Conservation (phyloP, 768 basidiomycete species). For the Tubosaeta brunneosetosa region DNA sequence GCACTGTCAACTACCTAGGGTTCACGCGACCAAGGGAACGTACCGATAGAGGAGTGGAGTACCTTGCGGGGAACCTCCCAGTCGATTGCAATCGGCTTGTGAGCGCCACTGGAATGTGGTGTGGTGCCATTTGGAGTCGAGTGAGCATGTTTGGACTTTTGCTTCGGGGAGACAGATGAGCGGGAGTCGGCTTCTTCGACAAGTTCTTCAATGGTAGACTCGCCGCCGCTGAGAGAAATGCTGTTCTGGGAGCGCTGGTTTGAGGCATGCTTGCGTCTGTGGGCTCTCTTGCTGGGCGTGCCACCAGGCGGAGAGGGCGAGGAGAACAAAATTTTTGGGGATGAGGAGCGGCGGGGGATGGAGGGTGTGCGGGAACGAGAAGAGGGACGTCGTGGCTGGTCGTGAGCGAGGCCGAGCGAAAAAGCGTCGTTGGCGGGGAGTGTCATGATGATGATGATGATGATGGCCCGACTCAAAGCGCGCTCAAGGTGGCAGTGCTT, state of each 20-base stretch:
- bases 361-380: conserved; percentile 23
- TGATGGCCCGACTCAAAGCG: neutral
- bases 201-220: conserved; percentile 22
- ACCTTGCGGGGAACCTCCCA: conserved; percentile 90
- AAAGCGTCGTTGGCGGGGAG: conserved; percentile 35
- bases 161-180: conserved; percentile 15
- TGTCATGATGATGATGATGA: conserved; percentile 24
- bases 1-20: conserved; percentile 1
- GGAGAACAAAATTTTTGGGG: conserved; percentile 44
- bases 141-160: conserved; percentile 13
- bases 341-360: conserved; percentile 40
- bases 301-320: conserved; percentile 10
- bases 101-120: conserved; percentile 1
- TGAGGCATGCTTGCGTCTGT: conserved; percentile 18
- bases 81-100: conserved; percentile 41
- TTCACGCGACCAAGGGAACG: conserved; percentile 25
- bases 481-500: conserved; percentile 14
- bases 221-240: conserved; percentile 6
- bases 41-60: conserved; percentile 86
- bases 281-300: conserved; percentile 37
- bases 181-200: conserved; percentile 20
- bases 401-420: conserved; percentile 33
- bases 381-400: conserved; percentile 28
- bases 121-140: conserved; percentile 5
- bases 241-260: conserved; percentile 24